Evolutionary conservation across 208 protist genomes (phyloP).

Genomic region (Acanthamoeba divionensis): DNA sequence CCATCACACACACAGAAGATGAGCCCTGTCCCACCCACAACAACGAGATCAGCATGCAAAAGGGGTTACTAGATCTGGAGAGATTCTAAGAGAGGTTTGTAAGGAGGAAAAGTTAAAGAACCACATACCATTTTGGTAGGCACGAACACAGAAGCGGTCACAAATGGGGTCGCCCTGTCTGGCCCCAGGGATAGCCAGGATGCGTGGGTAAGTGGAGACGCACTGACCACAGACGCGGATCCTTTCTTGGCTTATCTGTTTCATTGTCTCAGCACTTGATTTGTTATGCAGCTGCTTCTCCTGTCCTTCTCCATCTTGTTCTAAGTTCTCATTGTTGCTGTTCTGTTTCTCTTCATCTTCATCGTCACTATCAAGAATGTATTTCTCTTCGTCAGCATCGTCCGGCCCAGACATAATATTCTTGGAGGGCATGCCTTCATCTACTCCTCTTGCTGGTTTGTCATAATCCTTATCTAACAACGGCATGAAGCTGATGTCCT

Average conservation of each 20-base stretch:
- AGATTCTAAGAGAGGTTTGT: too few species aligned
- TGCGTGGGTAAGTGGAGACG: slow-evolving; percentile 28
- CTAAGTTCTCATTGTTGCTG: not conserved
- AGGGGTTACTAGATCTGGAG: too few species aligned
- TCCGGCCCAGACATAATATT: not conserved
- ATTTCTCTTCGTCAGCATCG: not conserved
- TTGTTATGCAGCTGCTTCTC: not conserved
- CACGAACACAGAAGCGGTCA: not conserved
- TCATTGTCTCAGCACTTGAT: not conserved
- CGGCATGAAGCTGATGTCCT: not conserved
- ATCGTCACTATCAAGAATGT: not conserved
- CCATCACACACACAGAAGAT: slow-evolving; percentile 52
- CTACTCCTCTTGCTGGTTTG: too few species aligned
- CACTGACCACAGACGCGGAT: not conserved
- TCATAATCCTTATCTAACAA: not conserved
- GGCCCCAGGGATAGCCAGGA: not conserved
- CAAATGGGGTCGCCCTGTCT: slow-evolving; percentile 37
- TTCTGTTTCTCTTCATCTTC: not conserved
- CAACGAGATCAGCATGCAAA: too few species aligned
- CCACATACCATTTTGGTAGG: slow-evolving; percentile 21
- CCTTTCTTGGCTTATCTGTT: not conserved
- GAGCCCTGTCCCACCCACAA: not conserved
- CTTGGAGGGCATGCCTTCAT: not conserved
- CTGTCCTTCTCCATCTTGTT: not conserved
- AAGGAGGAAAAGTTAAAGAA: too few species aligned